Conservation (phyloP, 2,329 filamentous ascomycete species). For the Nemania bipapillata region DNA sequence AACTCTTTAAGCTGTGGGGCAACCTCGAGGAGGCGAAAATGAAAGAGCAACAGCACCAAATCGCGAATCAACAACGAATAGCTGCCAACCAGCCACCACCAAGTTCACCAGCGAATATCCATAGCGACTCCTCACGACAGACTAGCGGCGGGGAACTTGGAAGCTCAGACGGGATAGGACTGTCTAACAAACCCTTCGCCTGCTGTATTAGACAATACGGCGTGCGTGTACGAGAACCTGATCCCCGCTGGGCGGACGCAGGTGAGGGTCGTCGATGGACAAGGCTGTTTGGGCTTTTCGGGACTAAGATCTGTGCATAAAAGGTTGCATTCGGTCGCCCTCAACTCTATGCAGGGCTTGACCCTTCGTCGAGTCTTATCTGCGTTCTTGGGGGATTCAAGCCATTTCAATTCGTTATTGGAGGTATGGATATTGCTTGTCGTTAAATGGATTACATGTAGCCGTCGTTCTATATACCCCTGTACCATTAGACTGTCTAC, state of each 20-base stretch:
- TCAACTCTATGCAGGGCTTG: background rate
- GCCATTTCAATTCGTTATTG: background rate
- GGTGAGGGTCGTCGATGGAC: conserved; percentile 66
- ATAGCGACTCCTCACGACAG: conserved; percentile 21
- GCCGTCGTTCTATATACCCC: conserved; percentile 21
- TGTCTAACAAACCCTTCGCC: conserved; percentile 69
- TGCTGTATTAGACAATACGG: conserved; percentile 80
- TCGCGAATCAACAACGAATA: conserved; percentile 44
- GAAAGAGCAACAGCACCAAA: conserved; percentile 47
- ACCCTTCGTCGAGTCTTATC: too few relatives aligned
- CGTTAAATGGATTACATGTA: background rate
- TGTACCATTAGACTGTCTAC: conserved; percentile 8
- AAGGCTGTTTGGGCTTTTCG: conserved; percentile 72
- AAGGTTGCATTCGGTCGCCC: background rate
- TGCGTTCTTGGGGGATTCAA: background rate
- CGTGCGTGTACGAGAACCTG: conserved; percentile 57
- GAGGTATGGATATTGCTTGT: background rate
- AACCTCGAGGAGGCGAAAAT: conserved; percentile 78
- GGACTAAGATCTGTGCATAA: conserved; percentile 64
- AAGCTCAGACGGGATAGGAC: background rate
- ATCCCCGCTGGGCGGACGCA: conserved; percentile 58
- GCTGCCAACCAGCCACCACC: conserved; percentile 48
- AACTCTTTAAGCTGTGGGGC: conserved; percentile 84
- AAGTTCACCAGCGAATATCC: conserved; percentile 53
- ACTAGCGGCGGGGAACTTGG: background rate